Percentiles rank a stretch among this genome's conserved stretches.
Evolutionary conservation across 257 asterid species (phyloP).

Genomic region (Forsythia viridissima): DNA sequence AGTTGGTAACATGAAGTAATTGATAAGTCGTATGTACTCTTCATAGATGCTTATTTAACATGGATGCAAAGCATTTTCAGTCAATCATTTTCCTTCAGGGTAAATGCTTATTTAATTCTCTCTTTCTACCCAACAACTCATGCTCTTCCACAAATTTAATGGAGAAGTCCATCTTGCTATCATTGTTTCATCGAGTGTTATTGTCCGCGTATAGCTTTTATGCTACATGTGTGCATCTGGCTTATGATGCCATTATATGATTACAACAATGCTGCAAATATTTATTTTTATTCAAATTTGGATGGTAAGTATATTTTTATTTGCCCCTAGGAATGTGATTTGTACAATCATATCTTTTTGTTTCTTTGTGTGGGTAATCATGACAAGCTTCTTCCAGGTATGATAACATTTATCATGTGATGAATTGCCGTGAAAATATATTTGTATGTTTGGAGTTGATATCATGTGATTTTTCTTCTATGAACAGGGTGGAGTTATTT

Average conservation of each 20-base stretch:
- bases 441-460: conserved; percentile 15
- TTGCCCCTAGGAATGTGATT: conserved; percentile 58
- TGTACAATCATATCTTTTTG: conserved; percentile 54
- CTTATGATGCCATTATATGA: background rate
- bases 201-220: background rate
- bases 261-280: background rate
- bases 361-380: conserved; percentile 54
- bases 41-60: background rate
- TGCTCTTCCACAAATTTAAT: background rate
- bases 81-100: background rate
- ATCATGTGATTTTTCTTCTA: conserved; percentile 13
- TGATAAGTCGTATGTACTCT: background rate
- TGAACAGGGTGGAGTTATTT: conserved; percentile 54
- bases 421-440: conserved; percentile 4
- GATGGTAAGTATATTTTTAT: conserved; percentile 22
- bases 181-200: background rate
- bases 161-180: background rate
- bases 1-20: background rate
- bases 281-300: background rate
- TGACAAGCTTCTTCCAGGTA: conserved; percentile 62
- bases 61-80: too few species aligned
- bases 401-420: background rate
- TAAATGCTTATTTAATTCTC: background rate
- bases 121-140: background rate
- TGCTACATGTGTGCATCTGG: background rate